These are phyloP conservation scores for Trichoderma gamsii DNA, from an alignment of 495 filamentous ascomycete species.

Conservation along the genomic window DNA sequence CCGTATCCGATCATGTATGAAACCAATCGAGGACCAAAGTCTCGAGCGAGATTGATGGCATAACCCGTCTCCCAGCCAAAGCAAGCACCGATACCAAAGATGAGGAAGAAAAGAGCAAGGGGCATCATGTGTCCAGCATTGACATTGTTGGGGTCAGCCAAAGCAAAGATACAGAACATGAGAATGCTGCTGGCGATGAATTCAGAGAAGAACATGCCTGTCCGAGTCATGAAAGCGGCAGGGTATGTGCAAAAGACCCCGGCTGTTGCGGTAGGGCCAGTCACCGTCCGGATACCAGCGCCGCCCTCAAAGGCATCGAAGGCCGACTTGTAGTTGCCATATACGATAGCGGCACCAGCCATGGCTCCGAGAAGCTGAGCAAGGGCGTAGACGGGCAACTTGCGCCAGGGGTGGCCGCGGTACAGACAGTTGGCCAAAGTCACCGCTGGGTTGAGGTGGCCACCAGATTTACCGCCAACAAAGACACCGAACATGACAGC, in stretches of 20 bases:
- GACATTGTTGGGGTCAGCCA: conserved; percentile 54
- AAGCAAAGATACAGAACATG: conserved; percentile 62
- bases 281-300: conserved; percentile 48
- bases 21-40: conserved; percentile 61
- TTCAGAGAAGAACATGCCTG: conserved; percentile 57
- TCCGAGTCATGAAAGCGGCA: conserved; percentile 49
- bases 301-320: conserved; percentile 54
- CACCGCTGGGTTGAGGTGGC: conserved; percentile 60
- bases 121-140: conserved; percentile 43
- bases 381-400: conserved; percentile 47
- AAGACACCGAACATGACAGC: conserved; percentile 66
- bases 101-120: conserved; percentile 55
- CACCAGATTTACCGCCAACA: conserved; percentile 51
- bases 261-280: conserved; percentile 51
- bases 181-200: conserved; percentile 55
- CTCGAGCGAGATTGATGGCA: conserved; percentile 60
- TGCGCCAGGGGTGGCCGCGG: conserved; percentile 56
- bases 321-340: conserved; percentile 50
- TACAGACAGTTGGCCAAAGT: conserved; percentile 59
- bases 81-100: conserved; percentile 61
- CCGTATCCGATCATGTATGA: conserved; percentile 60
- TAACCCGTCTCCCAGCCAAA: conserved; percentile 68
- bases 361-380: conserved; percentile 53
- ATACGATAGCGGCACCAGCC: conserved; percentile 48
- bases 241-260: conserved; percentile 64